phyloP scores from a whole-genome alignment of 768 basidiomycete species.

The Calocera cornea region DNA sequence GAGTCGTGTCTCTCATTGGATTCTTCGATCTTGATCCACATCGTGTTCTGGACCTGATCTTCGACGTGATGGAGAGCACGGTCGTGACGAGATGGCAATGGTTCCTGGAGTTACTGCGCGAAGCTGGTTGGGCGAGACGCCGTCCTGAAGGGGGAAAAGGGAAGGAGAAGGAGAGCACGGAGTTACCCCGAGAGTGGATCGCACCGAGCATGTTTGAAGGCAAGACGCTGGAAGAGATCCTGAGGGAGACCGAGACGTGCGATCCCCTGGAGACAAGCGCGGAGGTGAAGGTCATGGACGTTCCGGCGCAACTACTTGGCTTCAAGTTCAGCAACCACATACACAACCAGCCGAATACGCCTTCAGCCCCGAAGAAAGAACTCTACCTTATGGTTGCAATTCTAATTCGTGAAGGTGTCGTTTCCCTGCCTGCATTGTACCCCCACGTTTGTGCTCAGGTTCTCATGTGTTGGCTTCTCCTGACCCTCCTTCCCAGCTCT shows the following conservation, averaged over 20 bases:
- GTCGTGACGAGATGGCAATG: slow-evolving; percentile 72
- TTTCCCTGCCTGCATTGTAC: slow-evolving; percentile 77
- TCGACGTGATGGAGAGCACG: slow-evolving; percentile 80
- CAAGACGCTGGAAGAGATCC: not conserved
- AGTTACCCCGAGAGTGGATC: not conserved
- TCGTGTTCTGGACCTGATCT: slow-evolving; percentile 79
- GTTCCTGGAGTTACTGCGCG: slow-evolving; percentile 73
- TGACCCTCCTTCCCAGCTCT: slow-evolving; percentile 35
- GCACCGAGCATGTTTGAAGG: not conserved
- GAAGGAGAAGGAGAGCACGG: slow-evolving; percentile 6
- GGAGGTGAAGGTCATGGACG: slow-evolving; percentile 16
- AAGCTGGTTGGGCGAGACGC: slow-evolving; percentile 46
- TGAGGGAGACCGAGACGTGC: slow-evolving; percentile 15
- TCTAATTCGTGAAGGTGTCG: slow-evolving; percentile 78
- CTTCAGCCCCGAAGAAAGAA: slow-evolving; percentile 32
- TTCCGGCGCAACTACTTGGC: slow-evolving; percentile 74
- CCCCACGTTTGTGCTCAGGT: slow-evolving; percentile 53
- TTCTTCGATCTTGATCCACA: slow-evolving; percentile 96
- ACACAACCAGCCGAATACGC: slow-evolving; percentile 67
- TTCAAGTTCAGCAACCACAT: slow-evolving; percentile 63
- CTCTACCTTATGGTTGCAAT: slow-evolving; percentile 75
- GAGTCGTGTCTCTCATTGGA: slow-evolving; percentile 76
- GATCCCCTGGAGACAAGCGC: slow-evolving; percentile 18
- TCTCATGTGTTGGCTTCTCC: not conserved
- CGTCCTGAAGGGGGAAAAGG: slow-evolving; percentile 33